Evolutionary conservation across 2,329 filamentous ascomycete species (phyloP).

Genomic region (Ambrosiella xylebori): DNA sequence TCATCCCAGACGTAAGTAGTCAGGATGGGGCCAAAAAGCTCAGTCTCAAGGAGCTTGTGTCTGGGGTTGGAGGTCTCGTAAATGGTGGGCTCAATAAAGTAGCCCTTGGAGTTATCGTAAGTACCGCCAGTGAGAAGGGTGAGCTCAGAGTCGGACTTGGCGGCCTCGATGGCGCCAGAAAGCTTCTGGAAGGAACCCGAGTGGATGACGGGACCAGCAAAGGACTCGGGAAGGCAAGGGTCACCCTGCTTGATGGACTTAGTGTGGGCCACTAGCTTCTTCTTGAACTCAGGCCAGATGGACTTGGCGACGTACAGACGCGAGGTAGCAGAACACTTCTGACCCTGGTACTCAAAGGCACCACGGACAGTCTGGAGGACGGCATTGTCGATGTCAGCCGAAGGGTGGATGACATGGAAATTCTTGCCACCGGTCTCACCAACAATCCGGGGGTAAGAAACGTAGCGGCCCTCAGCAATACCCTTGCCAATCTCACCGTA

Average conservation of each 20-base stretch:
- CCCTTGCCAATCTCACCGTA: slow-evolving; percentile 74
- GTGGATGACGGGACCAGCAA: slow-evolving; percentile 80
- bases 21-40: slow-evolving; percentile 70
- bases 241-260: slow-evolving; percentile 53
- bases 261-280: slow-evolving; percentile 49
- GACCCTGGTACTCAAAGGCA: slow-evolving; percentile 80
- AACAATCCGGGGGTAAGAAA: slow-evolving; percentile 72
- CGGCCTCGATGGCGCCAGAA: slow-evolving; percentile 55
- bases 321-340: slow-evolving; percentile 79
- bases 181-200: slow-evolving; percentile 67
- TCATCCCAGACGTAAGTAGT: slow-evolving; percentile 67
- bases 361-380: slow-evolving; percentile 69
- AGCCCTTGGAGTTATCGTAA: slow-evolving; percentile 63
- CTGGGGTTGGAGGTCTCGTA: slow-evolving; percentile 57
- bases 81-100: slow-evolving; percentile 70
- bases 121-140: slow-evolving; percentile 58
- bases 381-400: slow-evolving; percentile 63
- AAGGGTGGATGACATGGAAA: slow-evolving; percentile 68
- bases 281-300: slow-evolving; percentile 53
- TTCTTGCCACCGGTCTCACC: slow-evolving; percentile 90
- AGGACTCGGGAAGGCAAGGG: slow-evolving; percentile 54
- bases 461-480: slow-evolving; percentile 66
- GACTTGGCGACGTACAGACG: slow-evolving; percentile 64
- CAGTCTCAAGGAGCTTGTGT: slow-evolving; percentile 57
- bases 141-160: slow-evolving; percentile 58